Evolutionary conservation across 2,329 filamentous ascomycete species (phyloP).

Genomic region (Didymella sp.): DNA sequence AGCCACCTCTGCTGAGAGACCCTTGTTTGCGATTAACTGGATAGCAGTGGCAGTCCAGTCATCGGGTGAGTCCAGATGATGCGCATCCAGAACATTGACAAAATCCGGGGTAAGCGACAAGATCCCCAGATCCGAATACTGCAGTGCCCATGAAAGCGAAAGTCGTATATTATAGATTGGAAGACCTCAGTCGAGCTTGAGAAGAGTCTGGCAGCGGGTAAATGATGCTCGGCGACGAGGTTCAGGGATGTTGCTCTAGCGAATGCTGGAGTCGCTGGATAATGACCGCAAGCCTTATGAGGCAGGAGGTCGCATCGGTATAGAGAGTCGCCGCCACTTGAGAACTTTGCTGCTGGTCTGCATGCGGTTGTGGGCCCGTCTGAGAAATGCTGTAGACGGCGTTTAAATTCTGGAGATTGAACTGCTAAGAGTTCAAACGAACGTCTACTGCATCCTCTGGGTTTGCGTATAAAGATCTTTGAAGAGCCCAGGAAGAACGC

Average conservation of each 20-base stretch:
- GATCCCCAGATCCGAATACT: background rate
- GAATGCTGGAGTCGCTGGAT: slow-evolving; percentile 2
- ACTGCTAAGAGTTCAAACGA: background rate
- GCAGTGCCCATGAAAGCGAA: background rate
- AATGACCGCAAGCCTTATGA: background rate
- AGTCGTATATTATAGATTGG: slow-evolving; percentile 28
- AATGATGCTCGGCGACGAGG: slow-evolving; percentile 12
- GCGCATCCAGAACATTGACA: slow-evolving; percentile 6
- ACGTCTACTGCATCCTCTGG: background rate
- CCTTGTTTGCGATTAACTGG: slow-evolving; percentile 3
- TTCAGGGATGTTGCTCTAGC: slow-evolving; percentile 6
- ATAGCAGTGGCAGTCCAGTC: slow-evolving; percentile 1
- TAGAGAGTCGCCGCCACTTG: background rate
- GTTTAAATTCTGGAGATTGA: background rate
- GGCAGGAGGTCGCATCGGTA: background rate
- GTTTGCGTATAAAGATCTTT: background rate
- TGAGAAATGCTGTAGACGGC: background rate
- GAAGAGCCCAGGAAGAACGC: too few species aligned
- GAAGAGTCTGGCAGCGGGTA: slow-evolving; percentile 8
- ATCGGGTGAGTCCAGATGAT: background rate
- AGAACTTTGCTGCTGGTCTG: background rate
- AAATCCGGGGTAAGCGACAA: slow-evolving; percentile 6
- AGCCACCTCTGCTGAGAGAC: background rate
- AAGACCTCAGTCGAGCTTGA: slow-evolving; percentile 27
- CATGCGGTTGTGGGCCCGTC: background rate